Evolutionary conservation across 352 stramenopile genomes (phyloP).

Genomic region (Thraustochytrium striatum): DNA sequence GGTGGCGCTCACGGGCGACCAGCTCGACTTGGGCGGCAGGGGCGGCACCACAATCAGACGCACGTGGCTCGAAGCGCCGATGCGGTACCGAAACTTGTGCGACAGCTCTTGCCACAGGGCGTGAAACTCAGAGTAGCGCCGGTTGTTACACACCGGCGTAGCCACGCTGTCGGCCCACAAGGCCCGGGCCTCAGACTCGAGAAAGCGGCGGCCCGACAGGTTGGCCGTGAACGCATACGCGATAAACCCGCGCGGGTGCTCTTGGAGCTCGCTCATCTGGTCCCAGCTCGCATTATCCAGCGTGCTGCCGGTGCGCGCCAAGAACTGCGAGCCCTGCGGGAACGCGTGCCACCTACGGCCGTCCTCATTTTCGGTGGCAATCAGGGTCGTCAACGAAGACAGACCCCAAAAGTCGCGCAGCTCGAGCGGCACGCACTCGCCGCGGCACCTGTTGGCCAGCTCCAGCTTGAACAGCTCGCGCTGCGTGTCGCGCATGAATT

Average conservation of each 20-base stretch:
- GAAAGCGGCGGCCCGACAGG: neutral
- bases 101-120: neutral
- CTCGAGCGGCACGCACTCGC: neutral
- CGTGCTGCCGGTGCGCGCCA: neutral
- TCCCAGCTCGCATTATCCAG: neutral
- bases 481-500: neutral
- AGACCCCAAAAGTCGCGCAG: slow-evolving; percentile 25
- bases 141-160: slow-evolving; percentile 3
- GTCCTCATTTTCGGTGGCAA: slow-evolving; percentile 21
- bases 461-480: neutral
- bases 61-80: slow-evolving; percentile 13
- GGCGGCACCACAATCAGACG: slow-evolving; percentile 27
- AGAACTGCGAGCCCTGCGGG: neutral
- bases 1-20: neutral
- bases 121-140: slow-evolving; percentile 29
- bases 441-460: neutral
- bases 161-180: slow-evolving; percentile 26
- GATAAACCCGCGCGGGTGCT: slow-evolving; percentile 24
- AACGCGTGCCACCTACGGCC: neutral
- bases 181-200: slow-evolving; percentile 13
- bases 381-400: neutral
- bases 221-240: slow-evolving; percentile 10
- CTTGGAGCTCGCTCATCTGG: neutral
- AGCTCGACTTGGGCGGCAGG: neutral
- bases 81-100: slow-evolving; percentile 5